phyloP scores from a whole-genome alignment of 1,284 basidiomycete genomes.

The Spongispora temasekensis region DNA sequence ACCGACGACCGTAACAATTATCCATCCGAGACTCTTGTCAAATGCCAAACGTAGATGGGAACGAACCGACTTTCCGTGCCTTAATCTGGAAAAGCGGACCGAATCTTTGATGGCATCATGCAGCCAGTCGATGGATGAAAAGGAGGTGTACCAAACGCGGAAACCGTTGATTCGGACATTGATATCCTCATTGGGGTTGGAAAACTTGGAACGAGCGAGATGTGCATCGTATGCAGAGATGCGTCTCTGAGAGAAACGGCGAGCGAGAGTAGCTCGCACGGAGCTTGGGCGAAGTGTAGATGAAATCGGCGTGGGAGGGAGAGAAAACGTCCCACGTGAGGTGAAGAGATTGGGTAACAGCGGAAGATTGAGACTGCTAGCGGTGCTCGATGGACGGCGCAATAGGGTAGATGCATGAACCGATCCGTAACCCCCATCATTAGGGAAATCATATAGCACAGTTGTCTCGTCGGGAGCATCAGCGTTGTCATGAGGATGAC shows the following conservation, averaged over 20 bases:
- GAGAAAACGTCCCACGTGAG: constrained; percentile 16
- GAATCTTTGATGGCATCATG: constrained; percentile 94
- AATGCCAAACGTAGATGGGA: constrained; percentile 69
- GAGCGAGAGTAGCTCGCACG: constrained; percentile 19
- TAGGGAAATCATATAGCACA: constrained; percentile 12
- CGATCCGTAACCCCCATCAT: constrained; percentile 21
- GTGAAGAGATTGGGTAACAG: constrained; percentile 11
- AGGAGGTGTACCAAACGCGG: constrained; percentile 90
- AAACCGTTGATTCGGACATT: constrained; percentile 81
- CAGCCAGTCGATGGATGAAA: constrained; percentile 86
- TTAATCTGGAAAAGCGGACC: constrained; percentile 70
- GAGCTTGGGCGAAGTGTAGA: constrained; percentile 15
- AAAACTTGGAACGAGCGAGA: constrained; percentile 28
- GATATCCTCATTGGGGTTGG: constrained; percentile 47
- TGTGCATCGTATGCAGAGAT: constrained; percentile 76
- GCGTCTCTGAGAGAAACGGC: constrained; percentile 51
- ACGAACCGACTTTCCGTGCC: constrained; percentile 67
- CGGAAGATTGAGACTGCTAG: constrained; percentile 12
- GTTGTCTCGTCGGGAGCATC: constrained; percentile 19
- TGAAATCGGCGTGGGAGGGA: constrained; percentile 23
- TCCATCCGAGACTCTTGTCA: constrained; percentile 89
- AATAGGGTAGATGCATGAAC: constrained; percentile 8
- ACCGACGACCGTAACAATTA: constrained; percentile 87
- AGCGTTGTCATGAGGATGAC: constrained; percentile 3
- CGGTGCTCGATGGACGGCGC: constrained; percentile 14